Evolutionary conservation across 129 eudicot genomes (phyloP).

Genomic region (Cynara cardunculus): DNA sequence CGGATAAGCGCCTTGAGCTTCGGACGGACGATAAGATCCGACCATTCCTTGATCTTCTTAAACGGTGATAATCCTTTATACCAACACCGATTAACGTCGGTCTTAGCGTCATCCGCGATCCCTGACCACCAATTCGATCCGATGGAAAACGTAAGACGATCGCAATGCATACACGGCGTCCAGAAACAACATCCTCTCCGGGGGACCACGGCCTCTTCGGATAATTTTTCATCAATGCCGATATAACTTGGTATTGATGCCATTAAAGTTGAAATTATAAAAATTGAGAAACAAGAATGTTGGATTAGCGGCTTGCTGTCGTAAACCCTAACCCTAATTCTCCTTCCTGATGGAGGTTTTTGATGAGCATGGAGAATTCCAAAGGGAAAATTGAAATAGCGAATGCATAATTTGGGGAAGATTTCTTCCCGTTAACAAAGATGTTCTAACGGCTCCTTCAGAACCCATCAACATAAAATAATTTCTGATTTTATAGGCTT

Average conservation of each 20-base stretch:
- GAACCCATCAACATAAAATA: not conserved
- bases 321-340: slow-evolving; percentile 21
- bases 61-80: slow-evolving; percentile 24
- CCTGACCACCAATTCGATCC: slow-evolving; percentile 31
- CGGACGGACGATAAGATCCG: slow-evolving; percentile 58
- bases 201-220: slow-evolving; percentile 26
- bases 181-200: slow-evolving; percentile 36
- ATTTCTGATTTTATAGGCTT: not conserved
- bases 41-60: slow-evolving; percentile 54
- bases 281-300: not conserved
- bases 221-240: slow-evolving; percentile 26
- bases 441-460: slow-evolving; percentile 12
- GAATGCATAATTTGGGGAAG: slow-evolving; percentile 7
- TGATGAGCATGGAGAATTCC: slow-evolving; percentile 1
- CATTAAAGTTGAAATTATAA: not conserved
- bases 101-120: not conserved
- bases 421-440: slow-evolving; percentile 4
- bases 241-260: slow-evolving; percentile 6
- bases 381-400: not conserved
- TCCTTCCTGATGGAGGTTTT: slow-evolving; percentile 1
- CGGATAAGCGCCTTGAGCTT: slow-evolving; percentile 62
- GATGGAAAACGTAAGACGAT: slow-evolving; percentile 10
- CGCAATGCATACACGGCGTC: slow-evolving; percentile 37
- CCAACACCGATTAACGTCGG: slow-evolving; percentile 24
- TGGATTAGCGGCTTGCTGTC: not conserved